Evolutionary conservation across 2,329 filamentous ascomycete genomes (phyloP).

Genomic region (Colletotrichum acutatum): DNA sequence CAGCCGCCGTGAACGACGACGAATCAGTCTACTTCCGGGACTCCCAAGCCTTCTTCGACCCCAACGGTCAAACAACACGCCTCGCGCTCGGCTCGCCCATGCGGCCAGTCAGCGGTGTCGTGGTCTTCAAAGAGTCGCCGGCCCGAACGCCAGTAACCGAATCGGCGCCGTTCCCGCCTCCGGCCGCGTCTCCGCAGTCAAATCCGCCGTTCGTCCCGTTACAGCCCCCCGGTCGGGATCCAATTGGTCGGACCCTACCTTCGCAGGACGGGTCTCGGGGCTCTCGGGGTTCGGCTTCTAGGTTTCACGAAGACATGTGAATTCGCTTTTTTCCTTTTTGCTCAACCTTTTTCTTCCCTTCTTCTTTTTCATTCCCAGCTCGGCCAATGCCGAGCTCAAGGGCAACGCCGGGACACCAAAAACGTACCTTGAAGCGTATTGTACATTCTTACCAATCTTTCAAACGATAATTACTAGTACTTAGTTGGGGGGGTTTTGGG

Average conservation of each 20-base stretch:
- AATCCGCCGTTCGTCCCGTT: conserved; percentile 33
- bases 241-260: conserved; percentile 50
- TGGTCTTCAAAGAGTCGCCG: conserved; percentile 73
- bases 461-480: conserved; percentile 31
- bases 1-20: conserved; percentile 45
- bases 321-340: not conserved
- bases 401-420: not conserved
- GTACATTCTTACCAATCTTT: conserved; percentile 34
- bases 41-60: conserved; percentile 58
- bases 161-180: conserved; percentile 56
- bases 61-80: conserved; percentile 46
- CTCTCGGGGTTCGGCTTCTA: conserved; percentile 49
- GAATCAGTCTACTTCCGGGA: conserved; percentile 65
- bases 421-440: conserved; percentile 25
- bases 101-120: conserved; percentile 69
- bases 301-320: conserved; percentile 53
- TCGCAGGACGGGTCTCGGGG: conserved; percentile 45
- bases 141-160: conserved; percentile 71
- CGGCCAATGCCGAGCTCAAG: conserved; percentile 11
- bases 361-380: conserved; percentile 3
- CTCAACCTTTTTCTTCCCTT: not conserved
- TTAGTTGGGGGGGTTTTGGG: conserved; percentile 1
- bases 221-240: conserved; percentile 45
- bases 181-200: conserved; percentile 39
- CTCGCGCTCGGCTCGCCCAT: conserved; percentile 68